These are phyloP conservation scores for Phoma herbarum DNA, from an alignment of 2,329 filamentous ascomycete species.

Conservation along the genomic window DNA sequence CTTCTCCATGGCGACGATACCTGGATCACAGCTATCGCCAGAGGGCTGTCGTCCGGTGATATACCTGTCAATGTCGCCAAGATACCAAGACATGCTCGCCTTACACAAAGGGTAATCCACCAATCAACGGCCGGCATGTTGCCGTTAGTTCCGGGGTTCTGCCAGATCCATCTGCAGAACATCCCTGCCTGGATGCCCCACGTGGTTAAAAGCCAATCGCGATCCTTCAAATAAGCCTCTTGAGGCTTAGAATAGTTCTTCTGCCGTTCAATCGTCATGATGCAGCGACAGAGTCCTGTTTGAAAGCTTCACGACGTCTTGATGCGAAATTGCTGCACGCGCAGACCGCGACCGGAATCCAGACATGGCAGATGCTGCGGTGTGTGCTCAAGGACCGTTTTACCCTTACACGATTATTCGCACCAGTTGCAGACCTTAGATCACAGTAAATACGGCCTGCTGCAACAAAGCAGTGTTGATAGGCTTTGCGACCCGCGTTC, in stretches of 20 bases:
- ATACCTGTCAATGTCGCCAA: slow-evolving; percentile 10
- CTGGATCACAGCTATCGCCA: not conserved
- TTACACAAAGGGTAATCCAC: slow-evolving; percentile 1
- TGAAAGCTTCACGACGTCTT: not conserved
- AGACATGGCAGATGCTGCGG: not conserved
- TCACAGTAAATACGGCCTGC: too few species aligned
- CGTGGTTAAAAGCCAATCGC: slow-evolving; percentile 1
- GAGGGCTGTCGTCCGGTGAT: slow-evolving; percentile 1
- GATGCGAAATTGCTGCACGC: not conserved
- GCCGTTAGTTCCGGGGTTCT: slow-evolving; percentile 6
- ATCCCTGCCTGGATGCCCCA: slow-evolving; percentile 6
- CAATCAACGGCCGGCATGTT: slow-evolving; percentile 3
- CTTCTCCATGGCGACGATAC: not conserved
- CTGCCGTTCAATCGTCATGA: slow-evolving; percentile 4
- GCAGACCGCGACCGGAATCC: not conserved
- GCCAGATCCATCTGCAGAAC: not conserved
- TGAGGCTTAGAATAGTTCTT: not conserved
- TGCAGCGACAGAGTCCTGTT: not conserved
- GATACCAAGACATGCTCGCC: slow-evolving; percentile 7
- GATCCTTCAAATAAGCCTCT: not conserved
- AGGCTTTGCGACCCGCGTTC: too few species aligned
- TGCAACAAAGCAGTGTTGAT: too few species aligned
- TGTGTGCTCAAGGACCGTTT: not conserved
- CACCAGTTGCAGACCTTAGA: too few species aligned
- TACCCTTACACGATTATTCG: too few species aligned